Evolutionary conservation across 768 basidiomycete species (phyloP), one percentile per base, ranked within the genome.

Genomic region (Agaricus subrufescens): DNA sequence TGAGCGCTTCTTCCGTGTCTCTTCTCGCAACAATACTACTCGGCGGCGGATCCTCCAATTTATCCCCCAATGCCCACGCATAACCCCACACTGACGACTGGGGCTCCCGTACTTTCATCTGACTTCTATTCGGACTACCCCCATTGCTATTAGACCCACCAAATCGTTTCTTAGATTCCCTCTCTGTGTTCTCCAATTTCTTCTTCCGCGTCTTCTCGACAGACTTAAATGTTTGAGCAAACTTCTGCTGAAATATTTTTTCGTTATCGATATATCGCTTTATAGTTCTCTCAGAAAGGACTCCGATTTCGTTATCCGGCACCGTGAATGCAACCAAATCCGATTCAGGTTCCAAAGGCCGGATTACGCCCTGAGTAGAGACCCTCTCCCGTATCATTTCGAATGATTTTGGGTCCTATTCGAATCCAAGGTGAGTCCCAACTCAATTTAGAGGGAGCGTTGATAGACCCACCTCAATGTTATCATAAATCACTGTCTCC

Each of bases 321-420:
- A 95, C 69, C 30, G 75, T 75, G 55, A 95, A 75, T 3, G 85
- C 90, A 12, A 73, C 70, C 0, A 98, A 74, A 48, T 89, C 83
- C 12, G 68, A 64, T 61, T 85, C 82, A 0, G 86, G 73, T 61
- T 98, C 95, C 37, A 99, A 72, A 0, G 89, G 77, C 15, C 94
- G 83, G n/a, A 93, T 74, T n/a, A 86, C 68, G 6, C 97, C 97
- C 9, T 78, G 79, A 1, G 85, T 89, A 1, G 89, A 87, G 27
- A 98, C 84, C 19, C 97, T 81, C 70, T 98, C 96, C 37, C 96
- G 83, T 53, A 98, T 91, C 86, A 98, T 97, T 38, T 77, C 73
- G 50, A 79, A 79, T 57, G 68, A 68, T 74, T 59, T 58, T 30
- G 64, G 59, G 57, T 73, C 69, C 76, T 80, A 59, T 30, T 14